A percentile compares a stretch with the other conserved stretches of the same genome.
phyloP scores from a whole-genome alignment of 208 protist genomes.

The Histomonas meleagridis region DNA sequence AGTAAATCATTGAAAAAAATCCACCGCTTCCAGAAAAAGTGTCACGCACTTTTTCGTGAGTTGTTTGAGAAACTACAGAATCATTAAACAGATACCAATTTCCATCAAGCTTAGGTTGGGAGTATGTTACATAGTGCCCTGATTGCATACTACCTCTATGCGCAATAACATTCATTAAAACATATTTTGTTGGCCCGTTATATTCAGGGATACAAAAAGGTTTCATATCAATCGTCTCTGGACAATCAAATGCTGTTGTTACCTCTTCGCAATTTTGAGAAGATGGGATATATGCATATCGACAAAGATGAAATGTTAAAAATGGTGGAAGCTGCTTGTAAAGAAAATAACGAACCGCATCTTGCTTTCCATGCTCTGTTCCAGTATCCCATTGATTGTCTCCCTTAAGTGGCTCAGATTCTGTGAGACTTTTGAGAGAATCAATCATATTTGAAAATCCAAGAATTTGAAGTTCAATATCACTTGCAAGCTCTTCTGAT shows the following conservation, averaged over 20 bases:
- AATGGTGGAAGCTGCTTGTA: not conserved
- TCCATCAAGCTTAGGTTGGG: not conserved
- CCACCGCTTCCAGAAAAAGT: not conserved
- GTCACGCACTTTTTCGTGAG: not conserved
- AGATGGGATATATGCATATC: not conserved
- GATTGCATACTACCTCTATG: not conserved
- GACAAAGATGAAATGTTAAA: not conserved
- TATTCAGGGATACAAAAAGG: not conserved
- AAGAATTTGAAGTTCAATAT: not conserved
- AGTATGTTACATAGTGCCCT: not conserved
- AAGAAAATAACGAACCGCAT: not conserved
- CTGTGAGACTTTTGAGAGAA: not conserved
- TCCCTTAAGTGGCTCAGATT: not conserved
- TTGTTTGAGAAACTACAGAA: not conserved
- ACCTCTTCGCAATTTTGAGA: not conserved
- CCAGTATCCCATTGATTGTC: not conserved
- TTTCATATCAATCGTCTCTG: not conserved
- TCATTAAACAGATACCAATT: slow-evolving; percentile 30
- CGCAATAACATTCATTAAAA: not conserved
- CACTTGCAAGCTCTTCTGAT: not conserved
- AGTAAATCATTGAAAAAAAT: not conserved
- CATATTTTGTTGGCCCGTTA: not conserved
- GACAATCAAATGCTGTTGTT: not conserved
- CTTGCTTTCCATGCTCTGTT: not conserved
- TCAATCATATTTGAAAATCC: not conserved